Evolutionary conservation across 768 basidiomycete species (phyloP).

Genomic region (Tulasnella sp.): DNA sequence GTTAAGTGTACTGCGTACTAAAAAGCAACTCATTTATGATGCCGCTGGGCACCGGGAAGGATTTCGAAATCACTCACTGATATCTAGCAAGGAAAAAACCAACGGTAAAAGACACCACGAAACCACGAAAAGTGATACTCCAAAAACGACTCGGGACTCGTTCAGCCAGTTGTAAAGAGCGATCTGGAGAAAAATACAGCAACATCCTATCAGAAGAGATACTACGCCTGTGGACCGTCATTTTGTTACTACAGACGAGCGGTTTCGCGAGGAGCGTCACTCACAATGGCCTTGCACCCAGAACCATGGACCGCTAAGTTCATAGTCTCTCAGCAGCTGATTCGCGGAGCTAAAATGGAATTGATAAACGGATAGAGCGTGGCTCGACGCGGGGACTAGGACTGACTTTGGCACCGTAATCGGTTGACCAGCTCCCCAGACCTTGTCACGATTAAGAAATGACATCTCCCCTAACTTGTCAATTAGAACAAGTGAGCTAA

Average conservation of each 20-base stretch:
- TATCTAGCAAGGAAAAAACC: background rate
- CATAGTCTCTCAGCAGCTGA: background rate
- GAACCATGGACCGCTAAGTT: background rate
- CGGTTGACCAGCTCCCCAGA: background rate
- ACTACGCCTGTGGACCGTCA: background rate
- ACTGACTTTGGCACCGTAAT: background rate
- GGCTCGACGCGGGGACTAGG: background rate
- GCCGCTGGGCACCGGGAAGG: background rate
- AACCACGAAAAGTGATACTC: background rate
- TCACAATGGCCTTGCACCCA: conserved; percentile 11
- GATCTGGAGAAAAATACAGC: background rate
- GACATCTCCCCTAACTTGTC: background rate
- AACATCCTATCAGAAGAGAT: background rate
- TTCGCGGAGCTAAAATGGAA: background rate
- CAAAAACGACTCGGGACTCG: background rate
- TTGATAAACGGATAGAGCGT: background rate
- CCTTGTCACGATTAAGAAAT: background rate
- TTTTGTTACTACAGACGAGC: background rate
- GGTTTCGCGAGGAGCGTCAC: background rate
- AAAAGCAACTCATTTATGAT: background rate
- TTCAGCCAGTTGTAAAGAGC: background rate
- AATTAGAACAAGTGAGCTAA: background rate
- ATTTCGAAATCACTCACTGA: background rate
- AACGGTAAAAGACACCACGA: background rate
- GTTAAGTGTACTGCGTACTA: background rate